Evolutionary conservation across 495 filamentous ascomycete genomes (phyloP).

Genomic region (Penicillium dipodomyicola): DNA sequence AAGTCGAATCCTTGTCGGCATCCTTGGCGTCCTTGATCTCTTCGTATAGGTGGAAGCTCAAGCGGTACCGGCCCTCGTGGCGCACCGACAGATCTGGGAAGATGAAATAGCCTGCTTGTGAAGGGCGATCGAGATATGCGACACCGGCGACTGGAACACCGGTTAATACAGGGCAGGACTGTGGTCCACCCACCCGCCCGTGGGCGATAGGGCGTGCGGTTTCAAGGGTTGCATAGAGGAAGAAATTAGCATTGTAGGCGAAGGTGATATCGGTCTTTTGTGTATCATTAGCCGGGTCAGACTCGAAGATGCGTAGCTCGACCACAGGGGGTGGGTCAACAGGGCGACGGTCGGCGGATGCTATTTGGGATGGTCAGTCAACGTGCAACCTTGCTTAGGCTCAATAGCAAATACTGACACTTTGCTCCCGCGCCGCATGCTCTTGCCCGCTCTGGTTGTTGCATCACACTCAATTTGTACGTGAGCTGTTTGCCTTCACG

Average conservation of each 20-base stretch:
- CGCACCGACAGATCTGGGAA: slow-evolving; percentile 97
- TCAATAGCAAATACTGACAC: slow-evolving; percentile 54
- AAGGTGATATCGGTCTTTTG: slow-evolving; percentile 78
- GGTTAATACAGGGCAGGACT: slow-evolving; percentile 80
- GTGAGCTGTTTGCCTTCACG: slow-evolving; percentile 77
- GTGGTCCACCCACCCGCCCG: slow-evolving; percentile 65
- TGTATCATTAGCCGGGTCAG: slow-evolving; percentile 54
- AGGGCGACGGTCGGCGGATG: slow-evolving; percentile 91
- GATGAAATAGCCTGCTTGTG: slow-evolving; percentile 92
- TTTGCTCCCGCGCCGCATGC: slow-evolving; percentile 95
- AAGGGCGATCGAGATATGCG: slow-evolving; percentile 91
- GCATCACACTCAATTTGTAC: slow-evolving; percentile 82
- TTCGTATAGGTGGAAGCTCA: slow-evolving; percentile 92
- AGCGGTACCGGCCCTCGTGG: slow-evolving; percentile 85
- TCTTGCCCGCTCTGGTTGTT: slow-evolving; percentile 93
- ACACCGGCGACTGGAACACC: slow-evolving; percentile 95
- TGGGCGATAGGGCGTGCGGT: slow-evolving; percentile 83
- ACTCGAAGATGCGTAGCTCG: slow-evolving; percentile 85
- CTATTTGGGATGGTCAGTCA: slow-evolving; percentile 43
- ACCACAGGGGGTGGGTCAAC: slow-evolving; percentile 97
- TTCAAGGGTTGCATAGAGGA: slow-evolving; percentile 91
- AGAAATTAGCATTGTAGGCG: slow-evolving; percentile 94
- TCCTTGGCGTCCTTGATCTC: slow-evolving; percentile 79
- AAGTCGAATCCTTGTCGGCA: slow-evolving; percentile 49
- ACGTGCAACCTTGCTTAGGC: slow-evolving; percentile 6